These are phyloP conservation scores for Pseudopyrenochaeta lycopersici DNA, from an alignment of 2,329 filamentous ascomycete genomes.

Conservation along the genomic window DNA sequence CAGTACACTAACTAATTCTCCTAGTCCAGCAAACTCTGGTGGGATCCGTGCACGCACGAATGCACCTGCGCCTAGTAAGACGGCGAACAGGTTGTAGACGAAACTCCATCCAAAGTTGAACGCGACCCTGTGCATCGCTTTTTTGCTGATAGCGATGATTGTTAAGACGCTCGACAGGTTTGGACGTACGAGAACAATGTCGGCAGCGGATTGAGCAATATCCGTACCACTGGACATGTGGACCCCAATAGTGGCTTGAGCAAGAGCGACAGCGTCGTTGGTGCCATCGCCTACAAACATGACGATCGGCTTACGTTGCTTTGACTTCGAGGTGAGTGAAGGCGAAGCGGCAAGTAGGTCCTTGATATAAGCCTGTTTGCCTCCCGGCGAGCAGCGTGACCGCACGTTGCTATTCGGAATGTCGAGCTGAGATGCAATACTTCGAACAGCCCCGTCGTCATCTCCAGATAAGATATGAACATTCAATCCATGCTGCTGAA, in stretches of 20 bases:
- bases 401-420: slow-evolving; percentile 53
- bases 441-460: slow-evolving; percentile 58
- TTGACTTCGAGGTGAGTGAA: neutral
- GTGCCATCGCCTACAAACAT: slow-evolving; percentile 81
- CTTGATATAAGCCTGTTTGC: slow-evolving; percentile 65
- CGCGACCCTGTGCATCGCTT: slow-evolving; percentile 52
- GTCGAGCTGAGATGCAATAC: slow-evolving; percentile 50
- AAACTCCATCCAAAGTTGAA: slow-evolving; percentile 78
- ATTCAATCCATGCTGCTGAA: slow-evolving; percentile 57
- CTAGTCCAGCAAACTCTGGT: slow-evolving; percentile 73
- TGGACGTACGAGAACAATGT: slow-evolving; percentile 72
- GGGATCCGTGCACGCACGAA: slow-evolving; percentile 65
- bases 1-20: slow-evolving; percentile 77
- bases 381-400: slow-evolving; percentile 59
- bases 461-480: slow-evolving; percentile 68
- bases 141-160: slow-evolving; percentile 62
- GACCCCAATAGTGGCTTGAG: slow-evolving; percentile 74
- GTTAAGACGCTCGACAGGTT: slow-evolving; percentile 64
- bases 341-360: slow-evolving; percentile 22
- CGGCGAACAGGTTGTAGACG: slow-evolving; percentile 74
- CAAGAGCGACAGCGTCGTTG: slow-evolving; percentile 79
- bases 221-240: slow-evolving; percentile 70
- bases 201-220: slow-evolving; percentile 71
- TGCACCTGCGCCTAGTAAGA: slow-evolving; percentile 70
- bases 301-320: slow-evolving; percentile 51